phyloP scores from a whole-genome alignment of 1,284 basidiomycete genomes.

The Fomitiporia mediterranea region DNA sequence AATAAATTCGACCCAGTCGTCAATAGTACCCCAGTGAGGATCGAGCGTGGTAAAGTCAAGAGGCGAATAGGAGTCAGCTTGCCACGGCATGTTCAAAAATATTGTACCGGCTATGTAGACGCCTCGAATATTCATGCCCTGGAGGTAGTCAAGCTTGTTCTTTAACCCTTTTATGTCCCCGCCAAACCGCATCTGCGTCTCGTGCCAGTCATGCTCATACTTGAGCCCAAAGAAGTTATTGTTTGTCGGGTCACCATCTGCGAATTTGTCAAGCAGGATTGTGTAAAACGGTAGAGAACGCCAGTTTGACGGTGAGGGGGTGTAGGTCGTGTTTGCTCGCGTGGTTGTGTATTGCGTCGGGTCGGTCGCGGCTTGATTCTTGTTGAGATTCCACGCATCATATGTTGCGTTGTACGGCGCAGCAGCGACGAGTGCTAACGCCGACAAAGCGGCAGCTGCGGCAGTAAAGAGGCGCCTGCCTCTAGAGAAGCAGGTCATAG shows the following conservation, averaged over 20 bases:
- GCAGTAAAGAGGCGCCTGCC: conserved; percentile 5
- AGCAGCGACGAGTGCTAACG: conserved; percentile 31
- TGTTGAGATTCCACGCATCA: conserved; percentile 79
- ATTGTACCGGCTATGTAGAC: conserved; percentile 90
- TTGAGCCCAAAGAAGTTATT: conserved; percentile 82
- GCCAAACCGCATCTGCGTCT: conserved; percentile 83
- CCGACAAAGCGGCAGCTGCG: conserved; percentile 21
- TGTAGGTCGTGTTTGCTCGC: conserved; percentile 63
- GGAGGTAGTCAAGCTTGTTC: conserved; percentile 76
- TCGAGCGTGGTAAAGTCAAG: conserved; percentile 86
- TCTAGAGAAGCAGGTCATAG: conserved; percentile 12
- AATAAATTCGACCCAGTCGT: conserved; percentile 73
- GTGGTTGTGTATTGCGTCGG: conserved; percentile 67
- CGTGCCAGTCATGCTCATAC: conserved; percentile 81
- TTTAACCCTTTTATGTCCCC: conserved; percentile 80
- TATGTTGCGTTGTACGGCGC: conserved; percentile 77
- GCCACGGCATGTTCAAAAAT: conserved; percentile 93
- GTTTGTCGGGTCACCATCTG: conserved; percentile 85
- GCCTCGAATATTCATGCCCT: conserved; percentile 79
- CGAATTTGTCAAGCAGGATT: conserved; percentile 86
- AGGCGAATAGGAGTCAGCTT: conserved; percentile 91
- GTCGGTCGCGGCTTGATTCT: conserved; percentile 68
- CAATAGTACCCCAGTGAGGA: conserved; percentile 83
- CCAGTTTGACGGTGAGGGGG: conserved; percentile 82
- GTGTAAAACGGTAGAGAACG: conserved; percentile 80